Conservation (phyloP, 2,329 filamentous ascomycete genomes). For the Alternaria panax region DNA sequence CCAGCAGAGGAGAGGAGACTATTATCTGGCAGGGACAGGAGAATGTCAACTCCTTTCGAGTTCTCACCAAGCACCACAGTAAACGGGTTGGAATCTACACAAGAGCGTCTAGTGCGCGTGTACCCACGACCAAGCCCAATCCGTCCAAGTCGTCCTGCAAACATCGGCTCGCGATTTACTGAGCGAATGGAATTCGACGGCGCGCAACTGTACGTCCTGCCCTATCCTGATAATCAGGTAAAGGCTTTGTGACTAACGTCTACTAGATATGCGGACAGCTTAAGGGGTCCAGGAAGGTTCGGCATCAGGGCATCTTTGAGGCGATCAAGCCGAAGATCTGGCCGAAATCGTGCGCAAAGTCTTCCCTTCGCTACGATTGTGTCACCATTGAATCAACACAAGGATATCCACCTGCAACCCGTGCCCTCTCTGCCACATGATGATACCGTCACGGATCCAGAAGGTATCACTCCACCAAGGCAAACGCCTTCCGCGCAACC, state of each 20-base stretch:
- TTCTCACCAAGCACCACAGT: not conserved
- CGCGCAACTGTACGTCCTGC: not conserved
- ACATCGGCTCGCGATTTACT: not conserved
- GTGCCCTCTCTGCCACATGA: not conserved
- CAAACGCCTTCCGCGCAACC: accelerated
- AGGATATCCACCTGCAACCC: not conserved
- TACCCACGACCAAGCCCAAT: not conserved
- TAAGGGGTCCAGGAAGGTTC: not conserved
- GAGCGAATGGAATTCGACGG: not conserved
- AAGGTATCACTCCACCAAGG: not conserved
- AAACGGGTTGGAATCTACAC: not conserved
- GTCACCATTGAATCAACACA: not conserved
- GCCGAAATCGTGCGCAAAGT: not conserved
- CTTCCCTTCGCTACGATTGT: not conserved
- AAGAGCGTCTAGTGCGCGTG: not conserved
- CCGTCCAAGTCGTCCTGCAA: not conserved
- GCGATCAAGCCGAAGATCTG: not conserved
- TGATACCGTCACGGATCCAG: not conserved
- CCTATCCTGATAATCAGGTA: not conserved
- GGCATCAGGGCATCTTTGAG: not conserved
- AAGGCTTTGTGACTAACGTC: not conserved
- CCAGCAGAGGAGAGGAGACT: not conserved
- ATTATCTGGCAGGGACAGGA: not conserved
- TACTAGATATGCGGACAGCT: not conserved
- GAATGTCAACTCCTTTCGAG: not conserved